Evolutionary conservation across 2,329 filamentous ascomycete genomes (phyloP).

Genomic region (Ophiostoma montium): DNA sequence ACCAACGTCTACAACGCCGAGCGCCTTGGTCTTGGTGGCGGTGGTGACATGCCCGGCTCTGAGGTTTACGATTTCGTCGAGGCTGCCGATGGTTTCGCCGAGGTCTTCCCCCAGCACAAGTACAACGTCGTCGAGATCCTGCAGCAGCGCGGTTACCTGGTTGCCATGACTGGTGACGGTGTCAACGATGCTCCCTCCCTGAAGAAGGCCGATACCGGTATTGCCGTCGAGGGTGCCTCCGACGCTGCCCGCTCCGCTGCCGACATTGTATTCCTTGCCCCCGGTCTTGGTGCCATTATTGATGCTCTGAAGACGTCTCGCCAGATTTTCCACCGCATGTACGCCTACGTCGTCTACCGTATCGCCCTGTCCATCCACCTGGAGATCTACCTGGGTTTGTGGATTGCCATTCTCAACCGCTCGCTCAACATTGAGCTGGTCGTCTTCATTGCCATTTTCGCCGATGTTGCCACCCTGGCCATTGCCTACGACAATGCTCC

Average conservation of each 20-base stretch:
- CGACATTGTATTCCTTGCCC: constrained; percentile 87
- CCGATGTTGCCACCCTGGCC: constrained; percentile 79
- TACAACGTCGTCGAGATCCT: constrained; percentile 89
- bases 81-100: constrained; percentile 86
- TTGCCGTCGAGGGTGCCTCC: constrained; percentile 83
- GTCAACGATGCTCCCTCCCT: constrained; percentile 87
- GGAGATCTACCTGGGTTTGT: constrained; percentile 81
- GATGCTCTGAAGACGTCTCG: constrained; percentile 85
- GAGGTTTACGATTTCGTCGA: constrained; percentile 94
- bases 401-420: constrained; percentile 78
- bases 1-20: constrained; percentile 93
- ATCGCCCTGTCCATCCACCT: constrained; percentile 84
- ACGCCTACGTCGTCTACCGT: constrained; percentile 90
- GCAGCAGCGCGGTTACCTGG: constrained; percentile 82
- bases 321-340: constrained; percentile 95
- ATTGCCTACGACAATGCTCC: constrained; percentile 91
- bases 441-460: constrained; percentile 91
- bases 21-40: constrained; percentile 76
- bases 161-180: constrained; percentile 93
- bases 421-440: constrained; percentile 76
- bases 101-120: constrained; percentile 92
- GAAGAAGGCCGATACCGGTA: constrained; percentile 93
- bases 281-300: constrained; percentile 83
- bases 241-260: constrained; percentile 83
- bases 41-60: constrained; percentile 84